Conservation (phyloP, 148 eudicot genomes). For the Vaccinium myrtillus region DNA sequence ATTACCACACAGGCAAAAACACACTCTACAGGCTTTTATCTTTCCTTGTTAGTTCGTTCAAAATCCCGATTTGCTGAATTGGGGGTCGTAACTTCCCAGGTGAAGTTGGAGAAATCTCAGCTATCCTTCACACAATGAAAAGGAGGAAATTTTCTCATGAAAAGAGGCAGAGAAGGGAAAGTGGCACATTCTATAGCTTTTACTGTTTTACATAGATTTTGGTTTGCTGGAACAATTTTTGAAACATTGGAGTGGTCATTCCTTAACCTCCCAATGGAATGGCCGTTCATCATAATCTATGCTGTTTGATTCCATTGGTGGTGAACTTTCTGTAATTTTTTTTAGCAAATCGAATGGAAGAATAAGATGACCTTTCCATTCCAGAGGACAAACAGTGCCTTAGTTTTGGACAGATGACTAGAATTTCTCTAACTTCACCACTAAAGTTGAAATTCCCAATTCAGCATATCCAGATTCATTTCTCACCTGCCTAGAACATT, state of each 20-base stretch:
- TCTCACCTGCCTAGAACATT: background rate
- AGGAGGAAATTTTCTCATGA: background rate
- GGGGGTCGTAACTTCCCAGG: background rate
- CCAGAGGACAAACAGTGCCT: background rate
- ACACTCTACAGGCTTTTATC: background rate
- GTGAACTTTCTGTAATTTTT: background rate
- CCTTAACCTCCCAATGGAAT: background rate
- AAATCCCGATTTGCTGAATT: background rate
- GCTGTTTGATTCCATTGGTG: background rate
- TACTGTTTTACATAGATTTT: background rate
- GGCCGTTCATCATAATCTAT: background rate
- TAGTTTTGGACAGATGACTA: background rate
- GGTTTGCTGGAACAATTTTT: background rate
- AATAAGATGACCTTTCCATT: background rate
- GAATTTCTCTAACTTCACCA: background rate
- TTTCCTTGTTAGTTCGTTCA: background rate
- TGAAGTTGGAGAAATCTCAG: conserved; percentile 8
- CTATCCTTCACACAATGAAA: background rate
- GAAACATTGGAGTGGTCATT: background rate
- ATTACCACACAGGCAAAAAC: conserved; percentile 52
- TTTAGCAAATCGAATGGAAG: background rate
- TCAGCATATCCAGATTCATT: background rate
- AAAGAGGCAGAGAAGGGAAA: background rate
- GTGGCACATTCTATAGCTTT: background rate
- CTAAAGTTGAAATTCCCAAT: background rate